Conservation (phyloP, 2,329 filamentous ascomycete species). For the Parasarocladium wereldwijsianum region DNA sequence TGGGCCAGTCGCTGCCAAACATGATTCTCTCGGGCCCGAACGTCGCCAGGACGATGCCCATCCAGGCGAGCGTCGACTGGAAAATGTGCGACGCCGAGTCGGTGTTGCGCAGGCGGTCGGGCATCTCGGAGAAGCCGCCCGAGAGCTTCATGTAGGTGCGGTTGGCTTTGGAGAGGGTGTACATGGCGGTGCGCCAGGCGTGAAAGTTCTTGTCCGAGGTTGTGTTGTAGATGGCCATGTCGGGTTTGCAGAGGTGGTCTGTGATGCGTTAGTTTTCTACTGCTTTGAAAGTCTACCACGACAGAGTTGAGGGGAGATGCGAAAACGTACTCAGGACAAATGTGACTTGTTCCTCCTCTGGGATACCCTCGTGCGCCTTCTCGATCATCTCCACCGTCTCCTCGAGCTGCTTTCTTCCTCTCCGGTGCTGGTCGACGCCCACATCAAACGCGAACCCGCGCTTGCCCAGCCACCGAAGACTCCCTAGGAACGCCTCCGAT, state of each 20-base stretch:
- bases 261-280: constrained; percentile 5
- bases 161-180: constrained; percentile 46
- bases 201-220: constrained; percentile 43
- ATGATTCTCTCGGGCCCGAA: constrained; percentile 65
- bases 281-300: not conserved
- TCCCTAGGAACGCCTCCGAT: constrained; percentile 46
- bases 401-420: constrained; percentile 59
- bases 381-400: constrained; percentile 58
- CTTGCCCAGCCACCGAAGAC: constrained; percentile 48
- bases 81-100: constrained; percentile 43
- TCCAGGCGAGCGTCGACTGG: constrained; percentile 52
- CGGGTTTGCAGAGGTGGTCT: constrained; percentile 88
- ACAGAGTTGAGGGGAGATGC: constrained; percentile 6
- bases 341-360: constrained; percentile 42
- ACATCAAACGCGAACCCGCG: constrained; percentile 63
- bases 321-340: constrained; percentile 55
- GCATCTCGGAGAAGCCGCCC: constrained; percentile 70
- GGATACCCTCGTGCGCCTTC: constrained; percentile 46
- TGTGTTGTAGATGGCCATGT: constrained; percentile 48
- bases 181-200: constrained; percentile 56
- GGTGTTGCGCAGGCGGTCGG: constrained; percentile 30
- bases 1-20: constrained; percentile 90
- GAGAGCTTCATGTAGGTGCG: constrained; percentile 85
- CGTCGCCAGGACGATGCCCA: constrained; percentile 52
- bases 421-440: constrained; percentile 66